A percentile compares a stretch with the other conserved stretches of the same genome.
phyloP scores from a whole-genome alignment of 1,139 yeast species.

The Kurtzmaniella quercitrusa region DNA sequence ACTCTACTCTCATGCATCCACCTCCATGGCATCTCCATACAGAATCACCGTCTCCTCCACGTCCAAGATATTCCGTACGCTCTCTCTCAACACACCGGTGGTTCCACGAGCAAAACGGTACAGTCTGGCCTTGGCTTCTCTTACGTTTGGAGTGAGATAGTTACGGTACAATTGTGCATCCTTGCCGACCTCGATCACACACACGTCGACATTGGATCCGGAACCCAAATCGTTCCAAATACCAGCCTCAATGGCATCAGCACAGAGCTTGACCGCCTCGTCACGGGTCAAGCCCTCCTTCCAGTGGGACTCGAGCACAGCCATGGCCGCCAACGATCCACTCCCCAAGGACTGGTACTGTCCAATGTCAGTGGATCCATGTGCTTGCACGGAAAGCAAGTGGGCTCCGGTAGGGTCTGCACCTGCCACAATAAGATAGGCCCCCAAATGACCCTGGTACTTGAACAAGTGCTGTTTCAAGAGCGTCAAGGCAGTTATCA shows the following conservation, averaged over 20 bases:
- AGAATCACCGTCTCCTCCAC: constrained; percentile 62
- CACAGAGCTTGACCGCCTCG: constrained; percentile 83
- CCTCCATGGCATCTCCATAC: constrained; percentile 23
- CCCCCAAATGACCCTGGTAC: constrained; percentile 96
- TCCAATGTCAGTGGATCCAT: constrained; percentile 96
- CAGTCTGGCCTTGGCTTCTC: constrained; percentile 73
- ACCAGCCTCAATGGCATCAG: constrained; percentile 95
- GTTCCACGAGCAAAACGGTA: constrained; percentile 90
- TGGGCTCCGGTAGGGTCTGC: constrained; percentile 96
- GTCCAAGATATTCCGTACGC: constrained; percentile 61
- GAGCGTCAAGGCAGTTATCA: constrained; percentile 88
- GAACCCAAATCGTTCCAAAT: constrained; percentile 99
- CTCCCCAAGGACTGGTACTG: constrained; percentile 90
- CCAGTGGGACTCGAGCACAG: constrained; percentile 89
- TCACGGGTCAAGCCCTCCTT: constrained; percentile 71
- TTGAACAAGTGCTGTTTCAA: constrained; percentile 92
- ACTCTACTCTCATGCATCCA: constrained; percentile 34
- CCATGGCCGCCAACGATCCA: constrained; percentile 99
- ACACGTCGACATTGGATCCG: constrained; percentile 94
- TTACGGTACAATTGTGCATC: constrained; percentile 83
- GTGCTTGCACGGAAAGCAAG: constrained; percentile 90
- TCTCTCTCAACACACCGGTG: constrained; percentile 72
- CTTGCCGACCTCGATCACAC: constrained; percentile 92
- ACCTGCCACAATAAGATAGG: constrained; percentile 94
- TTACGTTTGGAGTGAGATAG: constrained; percentile 84